phyloP scores from a whole-genome alignment of 2,329 filamentous ascomycete species.

The Bisporella sp. region DNA sequence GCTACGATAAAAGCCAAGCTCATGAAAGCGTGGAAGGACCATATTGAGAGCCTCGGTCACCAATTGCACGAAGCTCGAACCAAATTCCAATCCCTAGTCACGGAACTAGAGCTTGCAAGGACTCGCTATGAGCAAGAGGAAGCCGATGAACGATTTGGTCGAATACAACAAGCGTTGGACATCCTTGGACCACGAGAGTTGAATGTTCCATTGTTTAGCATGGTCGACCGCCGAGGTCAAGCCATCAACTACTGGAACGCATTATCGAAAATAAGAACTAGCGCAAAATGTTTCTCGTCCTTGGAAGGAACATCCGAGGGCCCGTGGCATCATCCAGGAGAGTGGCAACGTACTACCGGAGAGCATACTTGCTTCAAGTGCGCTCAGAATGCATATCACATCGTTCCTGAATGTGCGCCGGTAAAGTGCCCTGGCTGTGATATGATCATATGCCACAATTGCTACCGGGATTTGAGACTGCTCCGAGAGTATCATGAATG shows the following conservation, averaged over 20 bases:
- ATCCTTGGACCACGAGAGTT: slow-evolving; percentile 16
- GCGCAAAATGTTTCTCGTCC: slow-evolving; percentile 2
- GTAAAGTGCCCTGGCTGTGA: slow-evolving; percentile 17
- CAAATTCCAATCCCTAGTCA: slow-evolving; percentile 2
- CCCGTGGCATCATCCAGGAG: slow-evolving; percentile 17
- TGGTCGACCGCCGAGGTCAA: slow-evolving; percentile 13
- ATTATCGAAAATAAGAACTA: slow-evolving; percentile 9
- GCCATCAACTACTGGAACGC: slow-evolving; percentile 18
- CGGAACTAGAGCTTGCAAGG: slow-evolving; percentile 6
- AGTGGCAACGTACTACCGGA: slow-evolving; percentile 14
- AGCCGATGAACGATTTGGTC: slow-evolving; percentile 1
- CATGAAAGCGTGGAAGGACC: slow-evolving; percentile 7
- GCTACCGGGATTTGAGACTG: slow-evolving; percentile 14
- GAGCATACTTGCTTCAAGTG: slow-evolving; percentile 19
- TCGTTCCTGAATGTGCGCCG: slow-evolving; percentile 15
- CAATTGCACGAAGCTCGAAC: slow-evolving; percentile 1
- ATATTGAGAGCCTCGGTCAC: slow-evolving; percentile 1
- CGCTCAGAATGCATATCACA: slow-evolving; percentile 14
- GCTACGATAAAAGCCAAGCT: slow-evolving; percentile 5
- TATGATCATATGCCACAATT: slow-evolving; percentile 15
- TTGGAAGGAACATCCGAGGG: slow-evolving; percentile 5
- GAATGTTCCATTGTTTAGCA: slow-evolving; percentile 12
- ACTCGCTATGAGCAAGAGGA: slow-evolving; percentile 14
- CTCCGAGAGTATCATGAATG: slow-evolving; percentile 15
- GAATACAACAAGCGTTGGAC: slow-evolving; percentile 13